Percentiles rank a stretch among this genome's conserved stretches.
Evolutionary conservation across 768 basidiomycete species (phyloP).

Genomic region (Dendrothele bispora): DNA sequence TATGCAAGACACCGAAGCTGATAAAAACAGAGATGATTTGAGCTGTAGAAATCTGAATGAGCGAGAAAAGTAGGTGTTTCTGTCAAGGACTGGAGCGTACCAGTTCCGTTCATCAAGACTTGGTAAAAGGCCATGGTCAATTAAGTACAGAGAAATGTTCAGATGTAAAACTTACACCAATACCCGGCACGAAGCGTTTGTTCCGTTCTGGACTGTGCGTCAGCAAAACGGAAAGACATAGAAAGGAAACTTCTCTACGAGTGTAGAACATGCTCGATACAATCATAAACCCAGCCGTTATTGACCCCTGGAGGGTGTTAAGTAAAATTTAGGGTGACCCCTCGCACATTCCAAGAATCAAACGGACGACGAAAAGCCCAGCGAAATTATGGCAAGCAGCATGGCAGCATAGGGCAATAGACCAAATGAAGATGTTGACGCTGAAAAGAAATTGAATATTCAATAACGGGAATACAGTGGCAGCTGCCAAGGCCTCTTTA

Average conservation of each 20-base stretch:
- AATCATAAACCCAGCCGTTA: no score
- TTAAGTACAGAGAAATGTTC: no score
- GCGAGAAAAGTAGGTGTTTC: background rate
- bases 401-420: constrained; percentile 55
- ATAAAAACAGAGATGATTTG: constrained; percentile 67
- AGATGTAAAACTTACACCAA: no score
- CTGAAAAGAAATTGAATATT: constrained; percentile 26
- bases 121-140: no score
- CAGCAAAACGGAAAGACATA: no score
- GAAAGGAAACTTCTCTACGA: no score
- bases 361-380: constrained; percentile 59
- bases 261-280: no score
- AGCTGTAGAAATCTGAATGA: constrained; percentile 34
- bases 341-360: constrained; percentile 74
- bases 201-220: no score
- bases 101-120: constrained; percentile 79
- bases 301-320: no score
- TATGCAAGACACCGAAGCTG: constrained; percentile 66
- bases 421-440: constrained; percentile 69
- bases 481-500: constrained; percentile 20
- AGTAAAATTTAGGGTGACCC: no score
- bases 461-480: background rate
- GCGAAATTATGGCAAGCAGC: constrained; percentile 73
- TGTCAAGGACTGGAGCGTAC: constrained; percentile 24
- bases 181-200: no score